A percentile compares a stretch with the other conserved stretches of the same genome.
phyloP scores from a whole-genome alignment of 768 basidiomycete genomes.

The Pulveroboletus sp. region DNA sequence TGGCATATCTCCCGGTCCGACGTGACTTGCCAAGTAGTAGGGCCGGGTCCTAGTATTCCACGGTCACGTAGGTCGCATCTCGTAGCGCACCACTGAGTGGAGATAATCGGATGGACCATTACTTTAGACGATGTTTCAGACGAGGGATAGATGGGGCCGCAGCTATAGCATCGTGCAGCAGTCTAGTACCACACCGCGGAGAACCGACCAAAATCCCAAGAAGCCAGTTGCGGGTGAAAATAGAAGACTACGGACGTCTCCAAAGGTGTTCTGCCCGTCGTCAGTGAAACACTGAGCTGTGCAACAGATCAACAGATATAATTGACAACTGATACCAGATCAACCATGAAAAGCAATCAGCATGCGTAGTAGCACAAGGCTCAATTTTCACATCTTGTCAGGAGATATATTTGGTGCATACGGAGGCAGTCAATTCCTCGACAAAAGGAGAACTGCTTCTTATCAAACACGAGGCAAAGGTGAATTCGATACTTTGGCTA shows the following conservation, averaged over 20 bases:
- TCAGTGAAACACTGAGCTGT: constrained; percentile 6
- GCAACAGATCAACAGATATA: constrained; percentile 6
- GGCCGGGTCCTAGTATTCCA: neutral
- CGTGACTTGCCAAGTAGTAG: constrained; percentile 5
- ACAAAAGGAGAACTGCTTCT: constrained; percentile 5
- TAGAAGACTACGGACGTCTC: constrained; percentile 7
- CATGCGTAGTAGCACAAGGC: neutral
- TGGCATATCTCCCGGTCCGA: neutral
- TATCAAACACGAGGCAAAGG: constrained; percentile 19
- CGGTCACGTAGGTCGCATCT: neutral
- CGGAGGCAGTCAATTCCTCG: neutral
- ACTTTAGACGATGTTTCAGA: constrained; percentile 10
- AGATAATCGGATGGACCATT: constrained; percentile 6
- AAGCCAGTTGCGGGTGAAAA: constrained; percentile 11
- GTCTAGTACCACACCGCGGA: constrained; percentile 20
- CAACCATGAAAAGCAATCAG: neutral
- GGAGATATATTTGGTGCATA: constrained; percentile 6
- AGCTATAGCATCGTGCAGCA: neutral
- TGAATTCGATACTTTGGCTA: constrained; percentile 1
- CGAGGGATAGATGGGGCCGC: constrained; percentile 1
- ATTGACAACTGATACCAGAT: no score
- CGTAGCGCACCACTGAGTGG: neutral
- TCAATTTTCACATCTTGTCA: neutral
- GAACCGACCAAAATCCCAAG: constrained; percentile 18
- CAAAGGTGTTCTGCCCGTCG: constrained; percentile 4